Evolutionary conservation across 1,284 basidiomycete species (phyloP).

Genomic region (Sutorius eximius): DNA sequence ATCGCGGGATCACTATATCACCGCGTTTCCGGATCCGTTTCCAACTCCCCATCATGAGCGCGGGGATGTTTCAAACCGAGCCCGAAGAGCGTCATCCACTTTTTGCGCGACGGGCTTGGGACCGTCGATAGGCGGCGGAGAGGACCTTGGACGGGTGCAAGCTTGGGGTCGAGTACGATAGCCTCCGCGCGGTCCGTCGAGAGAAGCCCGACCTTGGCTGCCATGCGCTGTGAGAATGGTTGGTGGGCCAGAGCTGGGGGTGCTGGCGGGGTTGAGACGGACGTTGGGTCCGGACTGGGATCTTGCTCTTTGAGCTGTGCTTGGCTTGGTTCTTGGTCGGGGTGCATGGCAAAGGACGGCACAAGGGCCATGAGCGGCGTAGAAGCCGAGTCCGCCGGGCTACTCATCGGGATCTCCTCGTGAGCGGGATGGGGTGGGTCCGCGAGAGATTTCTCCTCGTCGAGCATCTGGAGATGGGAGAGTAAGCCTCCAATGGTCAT

Average conservation of each 20-base stretch:
- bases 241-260: background rate
- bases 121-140: conserved; percentile 32
- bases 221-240: conserved; percentile 12
- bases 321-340: background rate
- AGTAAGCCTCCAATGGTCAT: background rate
- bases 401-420: conserved; percentile 3
- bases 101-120: conserved; percentile 14
- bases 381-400: conserved; percentile 15
- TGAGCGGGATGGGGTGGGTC: conserved; percentile 2
- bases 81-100: conserved; percentile 24
- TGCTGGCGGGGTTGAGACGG: background rate
- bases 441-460: conserved; percentile 19
- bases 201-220: conserved; percentile 19
- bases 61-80: conserved; percentile 17
- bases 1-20: conserved; percentile 2
- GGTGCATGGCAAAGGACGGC: conserved; percentile 14
- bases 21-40: background rate
- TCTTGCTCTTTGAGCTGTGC: background rate
- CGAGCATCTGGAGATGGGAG: conserved; percentile 7
- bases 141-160: conserved; percentile 34
- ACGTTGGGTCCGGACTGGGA: background rate
- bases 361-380: conserved; percentile 12
- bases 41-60: background rate
- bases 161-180: conserved; percentile 31
- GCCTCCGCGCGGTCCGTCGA: conserved; percentile 29